A percentile compares a stretch with the other conserved stretches of the same genome.
These are phyloP conservation scores for Rhytidiadelphus loreus DNA, from an alignment of 225 moss, liverwort and hornwort species.

Conservation along the genomic window DNA sequence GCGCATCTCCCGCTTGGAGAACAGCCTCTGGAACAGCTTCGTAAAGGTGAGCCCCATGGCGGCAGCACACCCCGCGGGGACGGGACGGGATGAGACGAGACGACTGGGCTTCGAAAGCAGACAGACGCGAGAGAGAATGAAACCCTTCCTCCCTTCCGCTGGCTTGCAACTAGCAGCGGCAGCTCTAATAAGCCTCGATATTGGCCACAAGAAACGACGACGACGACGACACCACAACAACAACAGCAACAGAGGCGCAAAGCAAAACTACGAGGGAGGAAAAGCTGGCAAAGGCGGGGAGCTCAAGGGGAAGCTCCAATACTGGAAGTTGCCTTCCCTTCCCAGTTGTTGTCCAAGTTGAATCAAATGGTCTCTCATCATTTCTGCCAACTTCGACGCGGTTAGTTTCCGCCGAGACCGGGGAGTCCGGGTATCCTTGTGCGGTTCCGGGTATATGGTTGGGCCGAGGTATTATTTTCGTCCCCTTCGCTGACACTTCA, in stretches of 20 bases:
- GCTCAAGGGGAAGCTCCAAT: neutral
- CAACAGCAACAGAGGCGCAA: neutral
- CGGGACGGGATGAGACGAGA: neutral
- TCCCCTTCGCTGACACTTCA: neutral
- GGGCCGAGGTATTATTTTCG: neutral
- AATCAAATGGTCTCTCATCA: neutral
- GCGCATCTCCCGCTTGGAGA: constrained; percentile 96
- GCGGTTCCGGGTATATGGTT: neutral
- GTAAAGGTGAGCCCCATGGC: constrained; percentile 97
- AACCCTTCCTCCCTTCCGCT: too few relatives aligned
- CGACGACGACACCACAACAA: too few relatives aligned
- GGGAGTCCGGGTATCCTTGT: neutral
- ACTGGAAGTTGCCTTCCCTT: too few relatives aligned
- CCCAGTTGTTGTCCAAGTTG: neutral
- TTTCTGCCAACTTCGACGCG: neutral
- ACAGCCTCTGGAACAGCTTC: constrained; percentile 83
- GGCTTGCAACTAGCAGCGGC: neutral
- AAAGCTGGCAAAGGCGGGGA: neutral
- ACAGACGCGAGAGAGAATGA: neutral
- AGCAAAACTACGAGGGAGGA: too few relatives aligned
- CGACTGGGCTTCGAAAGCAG: neutral
- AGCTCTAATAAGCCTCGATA: neutral
- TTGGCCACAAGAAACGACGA: neutral
- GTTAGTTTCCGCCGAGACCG: neutral
- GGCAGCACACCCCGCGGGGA: constrained; percentile 8